Evolutionary conservation across 306 rosid genomes (phyloP), one percentile per base, ranked within the genome.

Genomic region (Coriaria nepalensis): DNA sequence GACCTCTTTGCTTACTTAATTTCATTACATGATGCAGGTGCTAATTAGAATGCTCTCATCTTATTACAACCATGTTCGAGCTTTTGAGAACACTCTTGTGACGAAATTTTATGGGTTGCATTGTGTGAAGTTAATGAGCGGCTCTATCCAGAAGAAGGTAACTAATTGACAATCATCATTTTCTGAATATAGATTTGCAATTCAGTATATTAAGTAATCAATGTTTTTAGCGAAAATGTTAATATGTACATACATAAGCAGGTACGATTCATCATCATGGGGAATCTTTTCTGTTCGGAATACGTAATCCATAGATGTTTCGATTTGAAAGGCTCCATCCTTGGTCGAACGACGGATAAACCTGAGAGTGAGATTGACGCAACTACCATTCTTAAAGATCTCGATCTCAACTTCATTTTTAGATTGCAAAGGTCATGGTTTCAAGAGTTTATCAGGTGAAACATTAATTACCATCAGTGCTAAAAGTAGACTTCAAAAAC

Each of bases 211-310:
- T 14, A 20, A 13, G 50, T 51, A 38, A 41, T 70, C 52, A 49
- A 4, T 56, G 10, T 55, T 65, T 35, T 20, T 20, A 20, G 1
- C 3, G 1, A 20, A 20, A 20, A 20, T 20, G 29, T 1, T 20
- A 20, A 20, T 3, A 20, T 20, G 3, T 20, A 20, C 3, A 20
- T 20, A 3, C 29, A 20, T 20, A 20, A 3, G 29, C 48, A 88
- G 96, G 96, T 88, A 56, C 79, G 93, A 13, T 88, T 88, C 71
- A 83, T 83, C 62, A 88, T 88, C 40, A 88, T 88, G 93, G 95
- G 96, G 20, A 88, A 88, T 59, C 83, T 88, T 15, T 78, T 88
- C 11, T 42, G 95, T 60, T 67, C 94, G 4, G 73, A 70, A 35
- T 74, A 72, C 37, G 43, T 67, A 52, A 83, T 83, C 50, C 94